Evolutionary conservation across 176 grass and related monocot genomes (phyloP), one percentile per base, ranked within the genome.

Genomic region (Ampelocalamus luodianensis): DNA sequence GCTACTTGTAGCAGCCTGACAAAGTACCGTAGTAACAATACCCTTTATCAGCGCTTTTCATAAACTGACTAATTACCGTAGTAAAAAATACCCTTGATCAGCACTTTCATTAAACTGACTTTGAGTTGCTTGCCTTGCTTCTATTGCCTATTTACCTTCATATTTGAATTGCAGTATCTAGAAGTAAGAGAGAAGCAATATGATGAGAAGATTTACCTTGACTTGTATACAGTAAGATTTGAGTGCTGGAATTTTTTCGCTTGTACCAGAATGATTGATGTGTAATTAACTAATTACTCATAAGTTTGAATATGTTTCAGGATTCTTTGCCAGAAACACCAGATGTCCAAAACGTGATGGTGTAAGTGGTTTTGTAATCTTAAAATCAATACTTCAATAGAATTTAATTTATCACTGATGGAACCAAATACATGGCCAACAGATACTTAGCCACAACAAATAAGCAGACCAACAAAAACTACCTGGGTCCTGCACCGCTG

Each of bases 161-260:
- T 17, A 81, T 75, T 92, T 90, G 3, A 90, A 87, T 90, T 92
- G 79, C 86, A 99, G 96, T 77, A 96, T 68, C 85, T 99, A 8
- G 91, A 99, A 91, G 81, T 96, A 81, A 88, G 96, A 64, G 96
- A 99, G 83, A 99, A 96, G 81, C 91, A 98, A 49, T 99, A 99
- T 58, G 96, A 99, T 79, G 89, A 87, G 75, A 96, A 95, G 83
- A 75, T 99, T 86, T 90, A 94, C 71, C 51, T 96, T 82, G 86
- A 98, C 68, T 88, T 96, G 43, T 99, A 81, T 79, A 99, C 90
- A 12, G 93, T 98, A 95, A 88, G 93, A 84, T 79, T 79, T 68
- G 46, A 29, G 2, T 60, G 55, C 48, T 67, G 50, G 54, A 68
- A 60, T 32, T 83, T 24, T 24, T 93, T 67, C 8, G 16, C 45